These are phyloP conservation scores for Sedum album DNA, from an alignment of 164 flowering plant species.

Conservation along the genomic window DNA sequence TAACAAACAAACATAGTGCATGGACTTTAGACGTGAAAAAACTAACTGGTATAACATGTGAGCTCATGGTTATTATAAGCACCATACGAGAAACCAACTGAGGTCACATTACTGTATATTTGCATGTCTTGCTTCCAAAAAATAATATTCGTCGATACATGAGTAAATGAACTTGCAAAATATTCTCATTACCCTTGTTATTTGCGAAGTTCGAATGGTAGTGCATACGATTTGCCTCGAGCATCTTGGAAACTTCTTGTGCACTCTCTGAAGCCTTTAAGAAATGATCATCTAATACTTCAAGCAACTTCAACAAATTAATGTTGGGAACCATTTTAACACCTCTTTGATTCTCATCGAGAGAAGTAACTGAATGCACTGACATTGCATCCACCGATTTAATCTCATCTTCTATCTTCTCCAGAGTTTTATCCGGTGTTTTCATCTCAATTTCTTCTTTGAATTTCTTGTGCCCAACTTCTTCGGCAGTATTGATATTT, in stretches of 20 bases:
- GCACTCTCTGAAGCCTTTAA: slow-evolving; percentile 73
- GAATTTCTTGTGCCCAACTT: background rate
- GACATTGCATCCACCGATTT: slow-evolving; percentile 16
- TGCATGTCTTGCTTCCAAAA: no score
- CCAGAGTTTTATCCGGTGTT: slow-evolving; percentile 12
- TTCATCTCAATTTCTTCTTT: slow-evolving; percentile 17
- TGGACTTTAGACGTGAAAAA: no score
- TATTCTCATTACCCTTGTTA: slow-evolving; percentile 43
- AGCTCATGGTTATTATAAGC: no score
- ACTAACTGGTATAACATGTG: no score
- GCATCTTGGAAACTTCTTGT: slow-evolving; percentile 81
- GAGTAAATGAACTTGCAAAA: background rate
- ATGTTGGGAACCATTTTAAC: slow-evolving; percentile 23
- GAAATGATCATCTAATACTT: slow-evolving; percentile 65
- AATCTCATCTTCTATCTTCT: slow-evolving; percentile 14
- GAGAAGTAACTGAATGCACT: slow-evolving; percentile 43
- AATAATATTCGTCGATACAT: background rate
- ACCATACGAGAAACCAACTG: background rate
- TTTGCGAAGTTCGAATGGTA: slow-evolving; percentile 92
- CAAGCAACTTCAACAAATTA: slow-evolving; percentile 44
- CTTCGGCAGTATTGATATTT: slow-evolving; percentile 10
- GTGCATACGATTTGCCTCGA: slow-evolving; percentile 80
- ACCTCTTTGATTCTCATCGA: slow-evolving; percentile 28
- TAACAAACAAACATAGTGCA: no score
- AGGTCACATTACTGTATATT: background rate